phyloP scores from a whole-genome alignment of 2,329 filamentous ascomycete genomes.

The Ambrosiella cleistominuta region DNA sequence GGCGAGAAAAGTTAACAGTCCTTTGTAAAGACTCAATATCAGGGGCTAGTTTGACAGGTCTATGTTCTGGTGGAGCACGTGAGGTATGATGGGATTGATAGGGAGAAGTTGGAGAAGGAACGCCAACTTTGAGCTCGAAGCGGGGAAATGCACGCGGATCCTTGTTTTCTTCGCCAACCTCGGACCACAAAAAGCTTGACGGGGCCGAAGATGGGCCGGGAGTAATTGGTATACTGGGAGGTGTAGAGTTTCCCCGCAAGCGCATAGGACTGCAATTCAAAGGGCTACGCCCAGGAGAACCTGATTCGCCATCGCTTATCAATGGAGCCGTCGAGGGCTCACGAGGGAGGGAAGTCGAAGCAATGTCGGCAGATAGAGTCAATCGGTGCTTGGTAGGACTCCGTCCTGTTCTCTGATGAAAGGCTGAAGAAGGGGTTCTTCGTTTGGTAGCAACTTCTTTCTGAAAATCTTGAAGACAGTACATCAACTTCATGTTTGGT shows the following conservation, averaged over 20 bases:
- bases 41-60: background rate
- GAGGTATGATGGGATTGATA: background rate
- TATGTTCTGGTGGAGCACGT: background rate
- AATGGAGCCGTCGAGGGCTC: conserved; percentile 45
- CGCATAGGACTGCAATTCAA: conserved; percentile 25
- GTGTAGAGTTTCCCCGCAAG: conserved; percentile 35
- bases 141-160: conserved; percentile 24
- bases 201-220: conserved; percentile 52
- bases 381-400: conserved; percentile 43
- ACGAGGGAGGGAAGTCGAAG: conserved; percentile 29
- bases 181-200: conserved; percentile 41
- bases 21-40: background rate
- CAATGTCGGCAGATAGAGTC: conserved; percentile 41
- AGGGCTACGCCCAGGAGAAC: conserved; percentile 14
- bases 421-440: conserved; percentile 26
- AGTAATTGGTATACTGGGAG: conserved; percentile 32
- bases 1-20: conserved; percentile 8
- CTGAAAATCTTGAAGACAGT: conserved; percentile 70
- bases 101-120: background rate
- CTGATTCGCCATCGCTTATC: conserved; percentile 27
- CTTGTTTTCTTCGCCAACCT: conserved; percentile 27
- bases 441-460: conserved; percentile 41
- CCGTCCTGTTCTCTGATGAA: conserved; percentile 32
- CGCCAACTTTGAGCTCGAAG: conserved; percentile 21
- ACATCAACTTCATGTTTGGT: conserved; percentile 83